A percentile compares a stretch with the other conserved stretches of the same genome.
These are phyloP conservation scores for Erucastrum elatum DNA, from an alignment of 345 rosid genomes.

Conservation along the genomic window DNA sequence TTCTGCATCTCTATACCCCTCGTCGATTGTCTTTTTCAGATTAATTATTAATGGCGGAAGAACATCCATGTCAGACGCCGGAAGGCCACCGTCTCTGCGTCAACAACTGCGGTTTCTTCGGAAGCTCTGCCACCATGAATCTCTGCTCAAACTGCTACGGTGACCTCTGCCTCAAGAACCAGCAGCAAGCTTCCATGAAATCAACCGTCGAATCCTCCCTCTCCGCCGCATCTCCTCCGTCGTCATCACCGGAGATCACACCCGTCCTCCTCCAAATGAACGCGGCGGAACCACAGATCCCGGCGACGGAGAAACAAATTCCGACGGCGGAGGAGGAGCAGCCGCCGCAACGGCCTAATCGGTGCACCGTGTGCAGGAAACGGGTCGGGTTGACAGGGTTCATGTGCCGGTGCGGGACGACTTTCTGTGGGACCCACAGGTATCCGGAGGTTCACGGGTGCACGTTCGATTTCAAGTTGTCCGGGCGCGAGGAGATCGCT, in stretches of 20 bases:
- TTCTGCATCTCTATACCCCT: too few species aligned
- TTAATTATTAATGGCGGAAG: slow-evolving; percentile 51
- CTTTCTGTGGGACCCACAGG: slow-evolving; percentile 54
- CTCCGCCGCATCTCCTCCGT: slow-evolving; percentile 32
- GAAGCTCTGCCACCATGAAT: slow-evolving; percentile 57
- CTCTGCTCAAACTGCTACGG: slow-evolving; percentile 58
- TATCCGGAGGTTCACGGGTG: slow-evolving; percentile 57
- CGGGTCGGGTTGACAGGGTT: slow-evolving; percentile 57
- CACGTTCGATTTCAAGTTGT: slow-evolving; percentile 49
- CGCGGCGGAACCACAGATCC: neutral
- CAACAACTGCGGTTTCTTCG: slow-evolving; percentile 56
- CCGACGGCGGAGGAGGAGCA: neutral
- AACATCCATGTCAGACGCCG: slow-evolving; percentile 54
- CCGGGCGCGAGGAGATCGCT: slow-evolving; percentile 55
- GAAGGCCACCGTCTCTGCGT: slow-evolving; percentile 56
- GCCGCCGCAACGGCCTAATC: slow-evolving; percentile 38
- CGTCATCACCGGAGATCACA: slow-evolving; percentile 22
- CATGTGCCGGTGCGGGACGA: slow-evolving; percentile 50
- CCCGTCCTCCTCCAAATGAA: neutral
- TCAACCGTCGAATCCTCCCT: slow-evolving; percentile 48
- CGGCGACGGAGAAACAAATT: slow-evolving; percentile 1
- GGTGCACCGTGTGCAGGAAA: slow-evolving; percentile 50
- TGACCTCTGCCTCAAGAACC: slow-evolving; percentile 46
- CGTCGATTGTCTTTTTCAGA: neutral
- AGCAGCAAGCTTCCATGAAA: slow-evolving; percentile 46